These are phyloP conservation scores for Trichoderma breve DNA, from an alignment of 2,329 filamentous ascomycete genomes.

Conservation along the genomic window DNA sequence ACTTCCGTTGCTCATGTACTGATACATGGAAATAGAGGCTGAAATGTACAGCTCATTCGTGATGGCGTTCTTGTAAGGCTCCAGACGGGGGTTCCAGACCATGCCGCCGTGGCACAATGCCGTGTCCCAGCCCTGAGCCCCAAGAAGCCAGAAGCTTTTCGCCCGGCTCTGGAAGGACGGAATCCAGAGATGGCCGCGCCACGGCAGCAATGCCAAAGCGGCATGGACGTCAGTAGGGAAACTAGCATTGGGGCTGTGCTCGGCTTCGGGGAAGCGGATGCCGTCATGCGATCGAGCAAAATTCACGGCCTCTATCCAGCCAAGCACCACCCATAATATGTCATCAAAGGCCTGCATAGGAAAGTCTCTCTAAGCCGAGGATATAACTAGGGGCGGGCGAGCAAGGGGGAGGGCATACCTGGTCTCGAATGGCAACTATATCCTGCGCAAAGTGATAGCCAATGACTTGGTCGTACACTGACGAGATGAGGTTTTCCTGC, in stretches of 20 bases:
- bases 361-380: background rate
- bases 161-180: conserved; percentile 79
- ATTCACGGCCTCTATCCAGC: conserved; percentile 80
- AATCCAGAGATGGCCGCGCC: conserved; percentile 76
- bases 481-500: conserved; percentile 76
- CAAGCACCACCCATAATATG: conserved; percentile 91
- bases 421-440: conserved; percentile 65
- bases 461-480: conserved; percentile 73
- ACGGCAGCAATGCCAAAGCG: conserved; percentile 48
- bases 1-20: conserved; percentile 56
- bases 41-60: conserved; percentile 90
- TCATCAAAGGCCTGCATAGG: conserved; percentile 74
- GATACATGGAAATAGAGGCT: conserved; percentile 83
- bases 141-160: conserved; percentile 81
- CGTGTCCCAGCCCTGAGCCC: conserved; percentile 76
- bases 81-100: conserved; percentile 78
- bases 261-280: conserved; percentile 52
- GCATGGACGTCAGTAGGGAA: conserved; percentile 27
- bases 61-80: conserved; percentile 93
- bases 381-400: background rate
- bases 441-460: conserved; percentile 88
- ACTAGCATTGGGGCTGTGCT: conserved; percentile 17
- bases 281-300: conserved; percentile 70
- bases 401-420: conserved; percentile 34
- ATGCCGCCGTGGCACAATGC: conserved; percentile 82